A percentile compares a stretch with the other conserved stretches of the same genome.
Evolutionary conservation across 306 rosid species (phyloP).

Genomic region (Vigna mungo): DNA sequence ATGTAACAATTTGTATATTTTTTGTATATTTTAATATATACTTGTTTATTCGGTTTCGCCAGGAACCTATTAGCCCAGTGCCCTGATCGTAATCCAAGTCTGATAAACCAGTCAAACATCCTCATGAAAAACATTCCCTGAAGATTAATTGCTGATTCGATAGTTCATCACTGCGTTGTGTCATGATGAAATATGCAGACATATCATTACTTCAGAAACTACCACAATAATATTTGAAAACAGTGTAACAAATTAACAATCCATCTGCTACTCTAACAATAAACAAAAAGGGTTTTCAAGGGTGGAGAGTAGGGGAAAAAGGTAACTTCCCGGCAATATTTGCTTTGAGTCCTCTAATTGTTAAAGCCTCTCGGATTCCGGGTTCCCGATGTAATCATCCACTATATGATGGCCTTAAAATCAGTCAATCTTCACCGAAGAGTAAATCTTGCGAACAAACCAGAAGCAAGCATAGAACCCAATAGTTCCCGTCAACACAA

Average conservation of each 20-base stretch:
- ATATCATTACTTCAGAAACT: constrained; percentile 50
- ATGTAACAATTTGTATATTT: too few relatives aligned
- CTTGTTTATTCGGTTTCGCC: too few relatives aligned
- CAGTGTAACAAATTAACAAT: constrained; percentile 50
- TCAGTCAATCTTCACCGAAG: constrained; percentile 98
- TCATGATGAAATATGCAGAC: constrained; percentile 47
- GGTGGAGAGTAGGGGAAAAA: constrained; percentile 37
- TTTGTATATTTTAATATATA: too few relatives aligned
- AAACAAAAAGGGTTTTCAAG: constrained; percentile 44
- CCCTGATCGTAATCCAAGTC: too few relatives aligned
- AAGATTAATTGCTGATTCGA: not conserved
- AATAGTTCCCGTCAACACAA: constrained; percentile 92
- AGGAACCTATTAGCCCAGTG: too few relatives aligned
- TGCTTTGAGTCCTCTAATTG: constrained; percentile 37
- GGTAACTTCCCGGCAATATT: constrained; percentile 46
- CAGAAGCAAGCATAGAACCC: constrained; percentile 99
- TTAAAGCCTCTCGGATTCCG: constrained; percentile 37
- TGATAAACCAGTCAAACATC: too few relatives aligned
- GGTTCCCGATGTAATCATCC: constrained; percentile 35
- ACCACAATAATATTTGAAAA: constrained; percentile 47
- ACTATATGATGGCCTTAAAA: constrained; percentile 41
- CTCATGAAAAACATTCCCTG: too few relatives aligned
- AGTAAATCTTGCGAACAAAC: constrained; percentile 96
- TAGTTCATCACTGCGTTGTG: constrained; percentile 14
- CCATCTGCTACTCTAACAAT: constrained; percentile 56